phyloP scores from a whole-genome alignment of 2,329 filamentous ascomycete species.

The Acrocalymma vagum region DNA sequence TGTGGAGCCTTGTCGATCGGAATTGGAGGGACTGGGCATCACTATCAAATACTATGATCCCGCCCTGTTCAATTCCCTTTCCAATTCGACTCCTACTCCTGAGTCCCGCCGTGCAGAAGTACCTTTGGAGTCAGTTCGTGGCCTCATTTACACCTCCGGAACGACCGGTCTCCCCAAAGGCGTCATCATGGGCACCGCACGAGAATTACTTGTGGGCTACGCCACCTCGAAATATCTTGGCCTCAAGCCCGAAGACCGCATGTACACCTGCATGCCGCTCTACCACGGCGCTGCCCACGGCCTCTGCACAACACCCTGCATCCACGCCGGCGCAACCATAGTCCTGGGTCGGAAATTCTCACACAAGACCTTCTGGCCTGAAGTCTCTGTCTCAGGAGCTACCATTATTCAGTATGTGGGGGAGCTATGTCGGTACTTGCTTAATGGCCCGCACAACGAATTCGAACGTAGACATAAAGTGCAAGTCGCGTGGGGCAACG shows the following conservation, averaged over 20 bases:
- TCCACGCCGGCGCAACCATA: conserved; percentile 42
- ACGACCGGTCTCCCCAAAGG: conserved; percentile 47
- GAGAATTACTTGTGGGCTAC: conserved; percentile 36
- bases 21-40: conserved; percentile 30
- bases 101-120: conserved; percentile 30
- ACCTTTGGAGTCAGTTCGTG: conserved; percentile 33
- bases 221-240: conserved; percentile 31
- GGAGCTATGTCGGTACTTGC: conserved; percentile 46
- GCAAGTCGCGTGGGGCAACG: conserved; percentile 49
- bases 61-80: conserved; percentile 29
- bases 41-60: conserved; percentile 41
- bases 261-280: conserved; percentile 50
- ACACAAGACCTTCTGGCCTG: conserved; percentile 48
- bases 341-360: conserved; percentile 42
- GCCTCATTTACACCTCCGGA: conserved; percentile 47
- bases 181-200: conserved; percentile 34
- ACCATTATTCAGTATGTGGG: conserved; percentile 49
- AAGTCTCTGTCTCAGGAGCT: conserved; percentile 39
- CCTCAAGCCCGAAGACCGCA: conserved; percentile 35
- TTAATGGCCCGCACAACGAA: conserved; percentile 41
- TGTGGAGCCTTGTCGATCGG: conserved; percentile 34
- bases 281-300: conserved; percentile 46
- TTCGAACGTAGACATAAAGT: conserved; percentile 43
- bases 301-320: conserved; percentile 35
- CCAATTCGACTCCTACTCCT: conserved; percentile 30